Percentiles rank a stretch among this genome's conserved stretches.
Conservation (phyloP, 768 basidiomycete genomes). For the Xanthoconium stramineum region DNA sequence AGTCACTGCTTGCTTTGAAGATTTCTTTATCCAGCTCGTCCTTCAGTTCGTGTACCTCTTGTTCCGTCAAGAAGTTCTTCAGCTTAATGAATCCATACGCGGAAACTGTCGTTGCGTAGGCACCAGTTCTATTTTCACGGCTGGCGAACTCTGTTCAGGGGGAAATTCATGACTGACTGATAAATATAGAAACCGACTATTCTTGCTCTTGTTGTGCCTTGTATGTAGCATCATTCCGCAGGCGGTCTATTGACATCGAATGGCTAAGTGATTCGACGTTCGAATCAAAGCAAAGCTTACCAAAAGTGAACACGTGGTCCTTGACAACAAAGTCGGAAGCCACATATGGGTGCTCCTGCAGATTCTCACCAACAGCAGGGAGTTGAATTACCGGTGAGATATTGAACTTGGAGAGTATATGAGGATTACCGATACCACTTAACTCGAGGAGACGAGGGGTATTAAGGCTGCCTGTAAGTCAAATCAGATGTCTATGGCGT, state of each 20-base stretch:
- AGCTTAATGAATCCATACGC: slow-evolving; percentile 20
- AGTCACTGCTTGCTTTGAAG: background rate
- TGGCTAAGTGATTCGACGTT: background rate
- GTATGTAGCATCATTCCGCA: slow-evolving; percentile 13
- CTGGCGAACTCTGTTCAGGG: slow-evolving; percentile 1
- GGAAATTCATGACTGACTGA: background rate
- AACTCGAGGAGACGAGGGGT: slow-evolving; percentile 20
- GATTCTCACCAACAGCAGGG: slow-evolving; percentile 19
- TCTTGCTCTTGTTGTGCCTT: slow-evolving; percentile 8
- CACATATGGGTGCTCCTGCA: slow-evolving; percentile 17
- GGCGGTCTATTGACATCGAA: background rate
- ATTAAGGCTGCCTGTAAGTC: slow-evolving; percentile 9
- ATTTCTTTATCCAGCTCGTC: slow-evolving; percentile 8
- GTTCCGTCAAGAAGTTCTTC: slow-evolving; percentile 7
- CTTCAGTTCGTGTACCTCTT: slow-evolving; percentile 15
- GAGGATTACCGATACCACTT: slow-evolving; percentile 14
- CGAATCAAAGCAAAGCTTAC: background rate
- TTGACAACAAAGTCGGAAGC: slow-evolving; percentile 14
- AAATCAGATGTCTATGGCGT: background rate
- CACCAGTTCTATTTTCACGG: slow-evolving; percentile 10
- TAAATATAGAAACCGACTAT: slow-evolving; percentile 11
- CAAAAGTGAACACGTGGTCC: slow-evolving; percentile 10
- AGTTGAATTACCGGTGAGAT: slow-evolving; percentile 2
- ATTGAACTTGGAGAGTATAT: slow-evolving; percentile 7
- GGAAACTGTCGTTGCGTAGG: slow-evolving; percentile 15